Percentiles rank a stretch among this genome's conserved stretches.
Evolutionary conservation across 441 rosid species (phyloP).

Genomic region (Omphalea diandra): DNA sequence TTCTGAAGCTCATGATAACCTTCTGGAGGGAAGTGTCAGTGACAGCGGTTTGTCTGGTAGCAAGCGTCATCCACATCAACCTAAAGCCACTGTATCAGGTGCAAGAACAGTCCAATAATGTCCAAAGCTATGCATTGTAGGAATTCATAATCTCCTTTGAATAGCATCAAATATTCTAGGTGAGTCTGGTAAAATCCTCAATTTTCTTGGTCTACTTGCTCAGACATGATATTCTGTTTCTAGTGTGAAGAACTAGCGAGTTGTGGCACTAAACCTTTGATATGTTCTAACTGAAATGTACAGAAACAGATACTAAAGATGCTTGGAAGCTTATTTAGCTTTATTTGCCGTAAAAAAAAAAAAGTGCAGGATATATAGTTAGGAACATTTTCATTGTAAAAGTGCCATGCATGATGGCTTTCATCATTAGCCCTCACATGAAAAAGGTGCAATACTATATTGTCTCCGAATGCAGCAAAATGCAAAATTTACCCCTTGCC

Average conservation of each 20-base stretch:
- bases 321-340: not conserved
- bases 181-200: not conserved
- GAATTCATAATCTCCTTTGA: not conserved
- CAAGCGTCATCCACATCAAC: constrained; percentile 44
- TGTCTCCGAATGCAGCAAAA: no score
- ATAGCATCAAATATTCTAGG: not conserved
- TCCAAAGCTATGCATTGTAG: not conserved
- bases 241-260: not conserved
- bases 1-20: constrained; percentile 67
- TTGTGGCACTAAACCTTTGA: not conserved
- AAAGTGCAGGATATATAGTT: not conserved
- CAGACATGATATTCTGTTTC: not conserved
- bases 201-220: not conserved
- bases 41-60: constrained; percentile 72
- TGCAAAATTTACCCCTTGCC: not conserved
- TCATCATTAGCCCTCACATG: not conserved
- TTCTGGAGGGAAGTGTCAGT: constrained; percentile 74
- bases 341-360: not conserved
- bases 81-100: not conserved
- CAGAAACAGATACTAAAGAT: not conserved
- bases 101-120: not conserved
- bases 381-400: not conserved
- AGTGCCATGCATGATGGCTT: not conserved
- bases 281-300: constrained; percentile 10
- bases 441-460: no score